Base-by-base conservation (phyloP, 1,284 basidiomycete species). In the Megacollybia platyphylla region DNA sequence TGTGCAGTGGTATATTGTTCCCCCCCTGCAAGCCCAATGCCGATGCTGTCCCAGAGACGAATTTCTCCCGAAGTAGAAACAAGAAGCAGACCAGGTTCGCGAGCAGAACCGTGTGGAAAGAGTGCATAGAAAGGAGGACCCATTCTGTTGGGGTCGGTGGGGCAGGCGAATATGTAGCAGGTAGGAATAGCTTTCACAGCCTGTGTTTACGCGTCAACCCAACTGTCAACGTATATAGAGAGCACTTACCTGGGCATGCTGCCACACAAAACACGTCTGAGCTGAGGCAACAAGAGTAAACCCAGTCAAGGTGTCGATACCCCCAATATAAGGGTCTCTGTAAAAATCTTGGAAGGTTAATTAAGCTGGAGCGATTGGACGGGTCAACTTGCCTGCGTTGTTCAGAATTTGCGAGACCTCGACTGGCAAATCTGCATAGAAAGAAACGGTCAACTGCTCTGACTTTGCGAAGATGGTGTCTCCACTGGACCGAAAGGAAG, bases 181-280 rank as follows among this genome's bases (percentile, higher is more conserved):
- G 83, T 87, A 10, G 84, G 83, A 45, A 71, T 72, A 10, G 76
- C 71, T 53, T 70, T 71, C 40, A 76, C 59, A 10, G 75, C 76
- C 76, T 78, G 40, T 2, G 37, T 41, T 31, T 28, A 28, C 27
- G 31, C 29, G 26, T 40, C 44, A 10, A 39, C 20, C 17, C 27
- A 18, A 10, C 39, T 10, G 9, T 43, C 43, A 41, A 24, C 46
- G 32, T 29, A 42, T 29, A 27, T 36, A 17, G n/a, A 32, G 34
- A 37, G 17, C 48, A 57, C 67, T 49, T 46, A 76, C 75, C 54
- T 82, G 76, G 36, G 77, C 70, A 62, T 86, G 77, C 50, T 85
- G 80, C 85, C 85, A 88, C 29, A 87, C 80, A 57, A 84, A 88
- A 56, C 83, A 86, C 7, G 81, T 85, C 50, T 73, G 69, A 9